phyloP scores from a whole-genome alignment of 2,329 filamentous ascomycete species.

The Polytolypa hystricis region DNA sequence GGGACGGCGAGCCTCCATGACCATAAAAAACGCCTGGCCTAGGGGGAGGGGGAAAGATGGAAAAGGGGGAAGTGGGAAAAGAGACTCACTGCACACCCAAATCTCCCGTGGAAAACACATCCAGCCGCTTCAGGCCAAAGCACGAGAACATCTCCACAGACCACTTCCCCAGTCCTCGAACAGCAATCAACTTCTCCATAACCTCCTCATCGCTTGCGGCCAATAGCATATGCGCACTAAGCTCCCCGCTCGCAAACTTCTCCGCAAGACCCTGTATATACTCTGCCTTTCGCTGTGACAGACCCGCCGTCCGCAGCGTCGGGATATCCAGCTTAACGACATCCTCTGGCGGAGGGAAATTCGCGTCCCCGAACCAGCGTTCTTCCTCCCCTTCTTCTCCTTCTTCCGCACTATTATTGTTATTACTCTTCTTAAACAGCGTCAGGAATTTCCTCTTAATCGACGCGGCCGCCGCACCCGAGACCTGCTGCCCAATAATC shows the following conservation, averaged over 20 bases:
- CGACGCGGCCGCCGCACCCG: slow-evolving; percentile 75
- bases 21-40: too few relatives aligned
- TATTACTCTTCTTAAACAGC: slow-evolving; percentile 47
- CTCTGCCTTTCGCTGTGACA: slow-evolving; percentile 91
- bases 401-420: neutral
- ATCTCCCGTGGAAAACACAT: slow-evolving; percentile 88
- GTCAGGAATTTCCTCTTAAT: slow-evolving; percentile 78
- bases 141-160: slow-evolving; percentile 97
- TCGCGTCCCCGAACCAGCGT: slow-evolving; percentile 7
- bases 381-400: slow-evolving; percentile 10
- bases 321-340: slow-evolving; percentile 55
- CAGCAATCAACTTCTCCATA: slow-evolving; percentile 67
- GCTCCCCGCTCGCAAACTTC: slow-evolving; percentile 65
- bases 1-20: neutral
- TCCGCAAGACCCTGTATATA: slow-evolving; percentile 79
- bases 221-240: slow-evolving; percentile 65
- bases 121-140: slow-evolving; percentile 87
- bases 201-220: slow-evolving; percentile 77
- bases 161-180: slow-evolving; percentile 80
- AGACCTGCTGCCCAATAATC: slow-evolving; percentile 95
- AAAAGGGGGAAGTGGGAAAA: neutral
- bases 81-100: slow-evolving; percentile 67
- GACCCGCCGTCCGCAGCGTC: slow-evolving; percentile 67
- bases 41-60: too few relatives aligned
- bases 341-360: slow-evolving; percentile 66